Evolutionary conservation across 208 protist species (phyloP).

Genomic region (Leishmania guyanensis): DNA sequence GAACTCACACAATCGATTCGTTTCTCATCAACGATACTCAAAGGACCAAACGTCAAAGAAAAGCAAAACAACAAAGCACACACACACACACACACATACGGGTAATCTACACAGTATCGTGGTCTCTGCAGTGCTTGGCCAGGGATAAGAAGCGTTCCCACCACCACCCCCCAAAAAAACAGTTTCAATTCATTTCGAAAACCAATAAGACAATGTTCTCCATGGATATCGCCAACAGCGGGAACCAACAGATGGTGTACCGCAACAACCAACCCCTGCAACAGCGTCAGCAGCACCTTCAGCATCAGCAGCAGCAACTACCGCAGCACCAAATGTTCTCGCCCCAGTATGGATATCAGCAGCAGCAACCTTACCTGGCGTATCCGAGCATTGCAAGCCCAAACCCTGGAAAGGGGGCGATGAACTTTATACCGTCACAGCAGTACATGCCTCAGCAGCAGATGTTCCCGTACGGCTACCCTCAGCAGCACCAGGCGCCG

Average conservation of each 20-base stretch:
- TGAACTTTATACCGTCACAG: slow-evolving; percentile 25
- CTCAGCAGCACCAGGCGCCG: slow-evolving; percentile 14
- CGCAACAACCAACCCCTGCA: slow-evolving; percentile 30
- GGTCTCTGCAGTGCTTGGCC: not conserved
- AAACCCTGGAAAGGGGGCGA: slow-evolving; percentile 13
- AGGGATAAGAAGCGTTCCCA: not conserved
- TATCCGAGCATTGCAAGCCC: slow-evolving; percentile 15
- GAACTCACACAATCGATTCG: not conserved
- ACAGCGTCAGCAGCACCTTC: slow-evolving; percentile 18
- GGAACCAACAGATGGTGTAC: slow-evolving; percentile 41
- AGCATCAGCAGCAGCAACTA: slow-evolving; percentile 19
- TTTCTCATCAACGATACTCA: not conserved
- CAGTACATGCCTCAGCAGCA: slow-evolving; percentile 32
- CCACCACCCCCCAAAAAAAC: not conserved
- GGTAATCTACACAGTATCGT: not conserved
- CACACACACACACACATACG: not conserved
- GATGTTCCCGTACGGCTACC: slow-evolving; percentile 37
- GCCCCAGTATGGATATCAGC: slow-evolving; percentile 16
- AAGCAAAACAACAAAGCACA: not conserved
- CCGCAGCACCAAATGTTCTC: slow-evolving; percentile 24
- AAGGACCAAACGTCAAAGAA: too few relatives aligned
- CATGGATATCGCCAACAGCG: slow-evolving; percentile 37
- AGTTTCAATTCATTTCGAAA: not conserved
- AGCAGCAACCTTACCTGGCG: slow-evolving; percentile 26
- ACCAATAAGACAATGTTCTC: slow-evolving; percentile 27